Evolutionary conservation across 2,329 filamentous ascomycete species (phyloP).

Genomic region (Sporothrix brunneoviolacea): DNA sequence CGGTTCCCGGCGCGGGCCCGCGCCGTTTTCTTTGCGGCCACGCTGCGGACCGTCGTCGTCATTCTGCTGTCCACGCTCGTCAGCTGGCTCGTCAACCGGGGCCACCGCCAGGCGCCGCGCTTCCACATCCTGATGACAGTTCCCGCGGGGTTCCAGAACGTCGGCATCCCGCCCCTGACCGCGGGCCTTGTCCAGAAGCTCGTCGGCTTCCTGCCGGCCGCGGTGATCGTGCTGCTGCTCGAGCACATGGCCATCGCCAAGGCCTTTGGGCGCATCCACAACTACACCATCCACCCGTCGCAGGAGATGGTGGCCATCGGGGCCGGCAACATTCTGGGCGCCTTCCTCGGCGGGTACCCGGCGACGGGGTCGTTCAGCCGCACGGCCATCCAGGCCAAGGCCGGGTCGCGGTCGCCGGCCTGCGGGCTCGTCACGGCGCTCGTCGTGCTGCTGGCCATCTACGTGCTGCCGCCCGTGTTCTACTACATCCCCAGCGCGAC

Average conservation of each 20-base stretch:
- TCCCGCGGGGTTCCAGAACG: conserved; percentile 66
- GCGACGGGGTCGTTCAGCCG: conserved; percentile 93
- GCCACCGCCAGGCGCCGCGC: conserved; percentile 50
- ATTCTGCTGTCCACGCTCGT: conserved; percentile 84
- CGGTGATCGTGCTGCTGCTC: conserved; percentile 89
- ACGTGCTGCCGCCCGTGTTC: conserved; percentile 81
- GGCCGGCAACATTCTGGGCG: conserved; percentile 79
- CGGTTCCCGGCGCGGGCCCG: conserved; percentile 55
- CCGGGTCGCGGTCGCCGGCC: conserved; percentile 85
- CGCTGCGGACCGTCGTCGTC: conserved; percentile 66
- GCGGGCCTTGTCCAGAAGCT: conserved; percentile 53
- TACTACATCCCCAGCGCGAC: conserved; percentile 83
- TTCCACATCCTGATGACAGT: conserved; percentile 58
- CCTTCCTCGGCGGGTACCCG: conserved; percentile 87
- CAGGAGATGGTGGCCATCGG: conserved; percentile 95
- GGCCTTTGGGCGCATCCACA: conserved; percentile 91
- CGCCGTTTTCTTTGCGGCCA: conserved; percentile 67
- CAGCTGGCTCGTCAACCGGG: conserved; percentile 72
- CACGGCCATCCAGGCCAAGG: conserved; percentile 95
- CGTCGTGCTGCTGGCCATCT: conserved; percentile 83
- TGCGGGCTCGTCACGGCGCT: conserved; percentile 82
- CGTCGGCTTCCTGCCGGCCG: conserved; percentile 68
- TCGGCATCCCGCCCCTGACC: conserved; percentile 54
- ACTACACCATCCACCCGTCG: conserved; percentile 91
- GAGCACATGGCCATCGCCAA: conserved; percentile 98